Evolutionary conservation across 345 rosid genomes (phyloP).

Genomic region (Citrus cavaleriei): DNA sequence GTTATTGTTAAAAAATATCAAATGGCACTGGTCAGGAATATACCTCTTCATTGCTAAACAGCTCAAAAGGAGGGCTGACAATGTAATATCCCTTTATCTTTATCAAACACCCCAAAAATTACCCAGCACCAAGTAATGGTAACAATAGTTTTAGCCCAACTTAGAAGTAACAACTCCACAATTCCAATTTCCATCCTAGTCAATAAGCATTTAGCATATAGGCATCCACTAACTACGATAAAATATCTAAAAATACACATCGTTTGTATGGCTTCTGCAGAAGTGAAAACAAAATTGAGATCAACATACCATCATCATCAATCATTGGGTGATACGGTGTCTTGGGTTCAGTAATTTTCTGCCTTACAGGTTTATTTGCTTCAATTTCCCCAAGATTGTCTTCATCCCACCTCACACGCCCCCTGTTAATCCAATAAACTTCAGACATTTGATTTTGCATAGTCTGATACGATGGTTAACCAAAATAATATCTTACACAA

Average conservation of each 20-base stretch:
- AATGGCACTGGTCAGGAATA: constrained; percentile 1
- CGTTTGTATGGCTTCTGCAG: neutral
- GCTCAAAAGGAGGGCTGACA: neutral
- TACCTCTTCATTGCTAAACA: neutral
- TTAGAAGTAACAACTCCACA: neutral
- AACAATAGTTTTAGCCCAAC: neutral
- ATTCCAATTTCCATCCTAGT: neutral
- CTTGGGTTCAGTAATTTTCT: constrained; percentile 98
- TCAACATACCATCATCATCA: constrained; percentile 73
- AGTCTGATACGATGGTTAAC: neutral
- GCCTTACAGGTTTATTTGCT: constrained; percentile 92
- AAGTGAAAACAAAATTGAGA: neutral
- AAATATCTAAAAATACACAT: neutral
- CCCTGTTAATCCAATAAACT: constrained; percentile 35
- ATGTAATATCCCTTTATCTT: neutral
- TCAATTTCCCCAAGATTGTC: constrained; percentile 84
- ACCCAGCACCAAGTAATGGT: neutral
- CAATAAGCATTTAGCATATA: neutral
- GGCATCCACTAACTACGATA: neutral
- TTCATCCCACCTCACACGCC: constrained; percentile 88
- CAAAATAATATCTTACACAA: neutral
- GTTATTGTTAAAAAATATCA: constrained; percentile 14
- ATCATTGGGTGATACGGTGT: constrained; percentile 94
- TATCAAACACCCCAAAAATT: neutral
- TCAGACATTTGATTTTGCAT: constrained; percentile 2